Evolutionary conservation across 2,329 filamentous ascomycete species (phyloP).

Genomic region (Fusarium sublunatum): DNA sequence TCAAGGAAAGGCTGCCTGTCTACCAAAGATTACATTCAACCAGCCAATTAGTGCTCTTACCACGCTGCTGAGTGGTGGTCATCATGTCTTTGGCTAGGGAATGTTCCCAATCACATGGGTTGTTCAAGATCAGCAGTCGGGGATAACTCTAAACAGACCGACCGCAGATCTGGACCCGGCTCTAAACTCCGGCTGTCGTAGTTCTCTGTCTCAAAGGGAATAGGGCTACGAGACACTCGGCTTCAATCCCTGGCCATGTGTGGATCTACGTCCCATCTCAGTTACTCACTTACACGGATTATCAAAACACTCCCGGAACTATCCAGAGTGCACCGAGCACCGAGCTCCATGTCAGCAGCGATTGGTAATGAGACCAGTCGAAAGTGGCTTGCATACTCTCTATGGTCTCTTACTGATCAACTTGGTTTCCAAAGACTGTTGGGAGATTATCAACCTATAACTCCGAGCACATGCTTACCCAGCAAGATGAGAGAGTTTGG

Average conservation of each 20-base stretch:
- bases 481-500: conserved; percentile 7
- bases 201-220: neutral
- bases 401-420: neutral
- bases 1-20: too few species aligned
- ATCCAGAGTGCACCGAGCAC: conserved; percentile 5
- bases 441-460: conserved; percentile 1
- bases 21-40: neutral
- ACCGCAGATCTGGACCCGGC: conserved; percentile 31
- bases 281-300: too few species aligned
- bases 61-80: neutral
- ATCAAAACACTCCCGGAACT: neutral
- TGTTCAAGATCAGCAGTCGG: conserved; percentile 20
- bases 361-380: conserved; percentile 43
- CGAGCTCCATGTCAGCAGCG: conserved; percentile 21
- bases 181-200: conserved; percentile 40
- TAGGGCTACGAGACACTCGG: neutral
- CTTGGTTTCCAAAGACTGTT: neutral
- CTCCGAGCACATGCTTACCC: conserved; percentile 21
- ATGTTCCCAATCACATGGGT: neutral
- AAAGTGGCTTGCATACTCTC: conserved; percentile 17
- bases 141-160: conserved; percentile 41
- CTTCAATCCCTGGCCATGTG: neutral
- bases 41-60: conserved; percentile 24
- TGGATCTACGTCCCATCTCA: neutral
- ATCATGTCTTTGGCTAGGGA: neutral